Evolutionary conservation across 2,329 filamentous ascomycete genomes (phyloP), one percentile per base, ranked within the genome.

Genomic region (Clarireedia paspali): DNA sequence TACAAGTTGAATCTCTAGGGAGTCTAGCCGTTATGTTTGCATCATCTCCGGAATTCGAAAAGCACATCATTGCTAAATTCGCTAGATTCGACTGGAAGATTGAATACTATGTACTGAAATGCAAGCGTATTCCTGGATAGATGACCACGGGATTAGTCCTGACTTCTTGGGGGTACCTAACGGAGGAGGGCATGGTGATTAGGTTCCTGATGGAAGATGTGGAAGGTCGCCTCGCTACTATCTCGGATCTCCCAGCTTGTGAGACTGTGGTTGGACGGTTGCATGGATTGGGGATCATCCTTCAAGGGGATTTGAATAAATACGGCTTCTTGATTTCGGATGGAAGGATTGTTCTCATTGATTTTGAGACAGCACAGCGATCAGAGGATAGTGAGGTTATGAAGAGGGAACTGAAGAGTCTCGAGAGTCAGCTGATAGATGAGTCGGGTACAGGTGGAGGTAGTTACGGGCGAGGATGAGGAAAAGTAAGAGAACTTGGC

Each of bases 261-360:
- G 59, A 63, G 42, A 20, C 17, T 10, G 55, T 57, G n/a, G 57
- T 74, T n/a, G 6, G n/a, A n/a, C 60, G 58, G 53, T 59, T 74
- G 53, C 72, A 75, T 60, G 12, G 36, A 1, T 56, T 73, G 23
- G 66, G 68, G 0, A 68, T 74, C 40, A 67, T 74, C 40, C 60
- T 64, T 57, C 70, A 73, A 58, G 69, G 69, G 2, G 70, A 74
- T 61, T 62, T 71, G 53, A 73, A 73, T 59, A 68, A 64, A 55
- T 58, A 71, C 56, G 72, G 72, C 53, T 71, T 74, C 54, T 64
- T 74, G 10, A 53, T 74, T 5, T 58, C 36, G 3, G 57, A 67
- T 12, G 61, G 57, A 6, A 47, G 58, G 2, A 67, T 60, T 49
- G 62, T 70, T 48, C 56, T 74, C 5, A 62, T 74, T 38, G 70